Evolutionary conservation across 139 green algal genomes (phyloP).

Genomic region (Monoraphidium neglectum): DNA sequence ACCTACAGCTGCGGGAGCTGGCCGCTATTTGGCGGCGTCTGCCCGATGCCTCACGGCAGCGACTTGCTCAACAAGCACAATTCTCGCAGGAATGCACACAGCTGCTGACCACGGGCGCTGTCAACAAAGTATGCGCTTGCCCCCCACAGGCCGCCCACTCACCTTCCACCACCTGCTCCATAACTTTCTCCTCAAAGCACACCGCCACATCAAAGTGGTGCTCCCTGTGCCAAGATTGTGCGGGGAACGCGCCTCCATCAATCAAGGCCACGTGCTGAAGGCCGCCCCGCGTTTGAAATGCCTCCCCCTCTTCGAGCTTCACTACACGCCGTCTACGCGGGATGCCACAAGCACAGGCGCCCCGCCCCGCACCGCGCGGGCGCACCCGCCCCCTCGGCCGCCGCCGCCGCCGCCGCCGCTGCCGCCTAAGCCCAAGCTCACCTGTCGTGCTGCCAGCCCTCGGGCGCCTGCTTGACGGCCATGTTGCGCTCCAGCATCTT

Average conservation of each 20-base stretch:
- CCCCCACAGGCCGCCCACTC: background rate
- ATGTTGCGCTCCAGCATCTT: conserved; percentile 86
- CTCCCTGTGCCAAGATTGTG: conserved; percentile 28
- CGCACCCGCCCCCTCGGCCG: background rate
- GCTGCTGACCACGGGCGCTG: background rate
- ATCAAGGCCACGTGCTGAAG: too few species aligned
- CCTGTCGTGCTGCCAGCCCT: conserved; percentile 82
- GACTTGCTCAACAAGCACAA: too few species aligned
- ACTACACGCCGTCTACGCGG: too few species aligned
- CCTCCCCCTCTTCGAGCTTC: too few species aligned
- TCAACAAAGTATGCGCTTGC: too few species aligned
- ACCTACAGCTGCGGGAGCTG: too few species aligned
- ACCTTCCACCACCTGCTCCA: conserved; percentile 68
- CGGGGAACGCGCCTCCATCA: too few species aligned
- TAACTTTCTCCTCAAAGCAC: conserved; percentile 79
- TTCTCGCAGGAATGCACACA: background rate
- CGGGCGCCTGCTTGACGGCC: conserved; percentile 77
- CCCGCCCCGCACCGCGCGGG: too few species aligned
- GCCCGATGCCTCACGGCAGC: too few species aligned
- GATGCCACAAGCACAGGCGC: too few species aligned
- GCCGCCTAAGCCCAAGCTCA: conserved; percentile 3
- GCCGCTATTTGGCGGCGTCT: too few species aligned
- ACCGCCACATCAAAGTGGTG: conserved; percentile 72
- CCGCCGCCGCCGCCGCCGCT: background rate
- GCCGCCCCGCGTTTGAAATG: too few species aligned